A percentile compares a stretch with the other conserved stretches of the same genome.
Evolutionary conservation across 306 rosid genomes (phyloP).

Genomic region (Castanea crenata): DNA sequence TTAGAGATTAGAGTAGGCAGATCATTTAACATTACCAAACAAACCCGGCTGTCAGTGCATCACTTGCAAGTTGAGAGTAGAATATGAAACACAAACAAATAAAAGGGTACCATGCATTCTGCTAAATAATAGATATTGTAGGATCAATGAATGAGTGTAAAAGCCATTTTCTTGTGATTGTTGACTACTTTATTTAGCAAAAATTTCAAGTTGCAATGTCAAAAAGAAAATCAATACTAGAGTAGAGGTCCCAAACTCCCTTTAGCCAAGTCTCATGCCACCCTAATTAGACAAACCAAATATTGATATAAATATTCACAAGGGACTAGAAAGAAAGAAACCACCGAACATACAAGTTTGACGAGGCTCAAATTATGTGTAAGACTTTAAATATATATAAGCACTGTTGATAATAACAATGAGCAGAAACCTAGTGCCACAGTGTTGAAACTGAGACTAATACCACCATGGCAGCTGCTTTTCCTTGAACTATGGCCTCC

Average conservation of each 20-base stretch:
- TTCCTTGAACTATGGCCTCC: conserved; percentile 47
- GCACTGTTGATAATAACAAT: conserved; percentile 26
- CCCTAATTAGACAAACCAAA: conserved; percentile 8
- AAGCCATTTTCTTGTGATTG: neutral
- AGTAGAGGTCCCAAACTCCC: conserved; percentile 20
- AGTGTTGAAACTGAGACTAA: neutral
- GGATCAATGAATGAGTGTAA: neutral
- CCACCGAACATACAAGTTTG: conserved; percentile 41
- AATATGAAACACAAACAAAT: neutral
- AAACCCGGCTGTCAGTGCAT: neutral
- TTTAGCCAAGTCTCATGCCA: neutral
- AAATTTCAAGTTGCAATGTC: neutral
- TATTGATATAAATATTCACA: conserved; percentile 23
- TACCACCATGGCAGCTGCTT: conserved; percentile 45
- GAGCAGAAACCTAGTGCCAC: conserved; percentile 23
- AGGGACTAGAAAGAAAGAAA: conserved; percentile 10
- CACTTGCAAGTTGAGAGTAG: neutral
- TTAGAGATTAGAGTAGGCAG: neutral
- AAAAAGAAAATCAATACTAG: too few relatives aligned
- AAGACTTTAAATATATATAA: conserved; percentile 12
- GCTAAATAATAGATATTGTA: too few relatives aligned
- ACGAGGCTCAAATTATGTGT: conserved; percentile 31
- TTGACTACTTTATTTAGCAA: neutral
- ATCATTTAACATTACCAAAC: neutral
- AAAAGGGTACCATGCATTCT: neutral